Evolutionary conservation across 257 asterid species (phyloP), one percentile per base, ranked within the genome.

Genomic region (Solanum pennellii): DNA sequence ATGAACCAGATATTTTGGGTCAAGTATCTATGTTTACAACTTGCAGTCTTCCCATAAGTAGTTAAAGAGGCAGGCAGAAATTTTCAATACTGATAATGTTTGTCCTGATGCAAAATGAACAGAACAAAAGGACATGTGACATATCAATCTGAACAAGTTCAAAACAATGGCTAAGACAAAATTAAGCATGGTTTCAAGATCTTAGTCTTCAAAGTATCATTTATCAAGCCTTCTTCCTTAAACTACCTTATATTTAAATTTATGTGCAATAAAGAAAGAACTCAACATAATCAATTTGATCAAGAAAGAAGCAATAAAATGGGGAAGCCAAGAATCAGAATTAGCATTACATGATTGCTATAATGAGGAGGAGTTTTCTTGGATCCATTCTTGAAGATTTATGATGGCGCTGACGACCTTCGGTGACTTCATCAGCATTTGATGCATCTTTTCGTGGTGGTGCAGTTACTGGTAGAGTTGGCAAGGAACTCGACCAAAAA

Each of bases 401-500:
- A 52, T 91, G 94, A 88, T 97, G 98, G 86, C 95, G 93, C 72
- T 85, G 72, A 72, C 96, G 98, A 41, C 95, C 94, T 90, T 95
- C 98, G 9, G 95, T 86, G 85, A 91, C 89, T 88, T 94, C 98
- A 88, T 93, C 96, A 82, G 88, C 92, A 88, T 91, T 93, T n/a
- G 93, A 89, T 41, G 84, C 82, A 49, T 97, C 98, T 94, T 94
- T 97, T 83, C 92, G 92, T 27, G 98, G 94, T 47, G 99, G 98
- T 6, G 98, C 98, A 80, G 95, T 94, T 83, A 97, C 98, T 37
- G 98, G 99, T 88, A 97, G 92, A 82, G 93, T 93, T 60, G 99
- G 98, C 90, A 94, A 91, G 83, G 98, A 90, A 90, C 96, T 95
- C 62, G 98, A 95, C 98, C 98, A 97, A 91, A 97, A 97, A 49